Evolutionary conservation across 225 moss, liverwort and hornwort species (phyloP).

Genomic region (Marchantia paleacea): DNA sequence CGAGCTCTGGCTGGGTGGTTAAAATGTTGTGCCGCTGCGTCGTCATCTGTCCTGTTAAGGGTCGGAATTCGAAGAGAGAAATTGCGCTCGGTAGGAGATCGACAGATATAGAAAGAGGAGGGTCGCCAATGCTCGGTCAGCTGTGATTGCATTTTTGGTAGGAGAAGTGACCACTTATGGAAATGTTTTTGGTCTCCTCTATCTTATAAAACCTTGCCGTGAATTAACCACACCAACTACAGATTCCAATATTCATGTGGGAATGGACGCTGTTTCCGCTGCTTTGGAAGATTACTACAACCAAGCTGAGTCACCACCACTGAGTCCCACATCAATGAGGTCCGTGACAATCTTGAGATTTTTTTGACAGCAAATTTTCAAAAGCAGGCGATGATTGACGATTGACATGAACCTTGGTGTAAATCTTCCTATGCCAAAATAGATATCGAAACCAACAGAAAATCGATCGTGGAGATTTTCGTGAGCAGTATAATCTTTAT

Average conservation of each 20-base stretch:
- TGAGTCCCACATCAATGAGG: not conserved
- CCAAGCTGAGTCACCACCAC: not conserved
- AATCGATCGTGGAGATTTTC: too few species aligned
- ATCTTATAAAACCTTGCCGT: too few species aligned
- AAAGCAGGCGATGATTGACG: too few species aligned
- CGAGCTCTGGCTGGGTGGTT: not conserved
- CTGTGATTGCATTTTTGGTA: not conserved
- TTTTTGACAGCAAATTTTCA: too few species aligned
- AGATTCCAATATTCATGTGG: not conserved
- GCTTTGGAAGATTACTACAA: not conserved
- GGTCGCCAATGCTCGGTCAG: not conserved
- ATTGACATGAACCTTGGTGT: too few species aligned
- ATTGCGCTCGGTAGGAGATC: not conserved
- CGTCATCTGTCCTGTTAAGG: not conserved
- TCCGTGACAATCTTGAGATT: not conserved
- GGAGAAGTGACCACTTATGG: not conserved
- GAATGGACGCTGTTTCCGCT: not conserved
- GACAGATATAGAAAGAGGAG: not conserved
- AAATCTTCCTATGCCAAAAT: too few species aligned
- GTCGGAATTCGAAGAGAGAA: conserved; percentile 1
- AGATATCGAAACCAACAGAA: too few species aligned
- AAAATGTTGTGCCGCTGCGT: not conserved
- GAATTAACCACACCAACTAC: not conserved
- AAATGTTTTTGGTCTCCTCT: not conserved
- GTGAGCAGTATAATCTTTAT: too few species aligned